A percentile compares a stretch with the other conserved stretches of the same genome.
phyloP scores from a whole-genome alignment of 2,329 filamentous ascomycete genomes.

The Fusarium sp. region DNA sequence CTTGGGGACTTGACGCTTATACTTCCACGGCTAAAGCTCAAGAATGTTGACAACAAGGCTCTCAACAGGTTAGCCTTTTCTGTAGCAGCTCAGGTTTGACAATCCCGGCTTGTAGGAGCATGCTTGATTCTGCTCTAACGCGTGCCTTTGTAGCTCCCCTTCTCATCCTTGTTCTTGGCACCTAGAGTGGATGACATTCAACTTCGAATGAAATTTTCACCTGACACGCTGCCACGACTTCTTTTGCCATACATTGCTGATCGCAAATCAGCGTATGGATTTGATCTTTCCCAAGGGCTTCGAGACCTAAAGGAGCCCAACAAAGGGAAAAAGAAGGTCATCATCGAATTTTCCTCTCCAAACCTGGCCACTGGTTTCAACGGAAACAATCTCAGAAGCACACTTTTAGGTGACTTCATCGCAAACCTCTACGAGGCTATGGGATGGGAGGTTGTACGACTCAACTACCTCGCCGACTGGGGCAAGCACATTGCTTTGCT shows the following conservation, averaged over 20 bases:
- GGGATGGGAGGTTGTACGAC: slow-evolving; percentile 73
- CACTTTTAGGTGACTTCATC: slow-evolving; percentile 78
- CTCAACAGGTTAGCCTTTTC: slow-evolving; percentile 16
- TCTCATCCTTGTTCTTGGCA: slow-evolving; percentile 13
- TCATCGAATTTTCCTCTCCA: slow-evolving; percentile 79
- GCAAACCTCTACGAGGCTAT: slow-evolving; percentile 72
- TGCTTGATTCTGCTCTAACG: neutral
- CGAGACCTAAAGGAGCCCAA: neutral
- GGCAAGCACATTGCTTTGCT: slow-evolving; percentile 73
- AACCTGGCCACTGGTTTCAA: slow-evolving; percentile 84
- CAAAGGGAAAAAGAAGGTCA: slow-evolving; percentile 50
- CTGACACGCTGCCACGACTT: slow-evolving; percentile 13
- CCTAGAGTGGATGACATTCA: slow-evolving; percentile 26
- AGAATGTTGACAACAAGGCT: slow-evolving; percentile 8
- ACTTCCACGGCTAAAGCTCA: slow-evolving; percentile 20
- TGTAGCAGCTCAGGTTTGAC: slow-evolving; percentile 8
- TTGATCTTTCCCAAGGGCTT: slow-evolving; percentile 10
- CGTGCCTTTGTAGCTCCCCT: slow-evolving; percentile 3
- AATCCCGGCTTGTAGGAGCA: neutral
- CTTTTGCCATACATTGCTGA: slow-evolving; percentile 25
- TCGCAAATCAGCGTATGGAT: slow-evolving; percentile 4
- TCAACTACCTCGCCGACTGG: slow-evolving; percentile 81
- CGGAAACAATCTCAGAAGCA: slow-evolving; percentile 78
- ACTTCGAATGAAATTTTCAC: slow-evolving; percentile 19
- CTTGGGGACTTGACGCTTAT: slow-evolving; percentile 24